phyloP scores from a whole-genome alignment of 116 monocot genomes.

The Trichopus zeylanicus region DNA sequence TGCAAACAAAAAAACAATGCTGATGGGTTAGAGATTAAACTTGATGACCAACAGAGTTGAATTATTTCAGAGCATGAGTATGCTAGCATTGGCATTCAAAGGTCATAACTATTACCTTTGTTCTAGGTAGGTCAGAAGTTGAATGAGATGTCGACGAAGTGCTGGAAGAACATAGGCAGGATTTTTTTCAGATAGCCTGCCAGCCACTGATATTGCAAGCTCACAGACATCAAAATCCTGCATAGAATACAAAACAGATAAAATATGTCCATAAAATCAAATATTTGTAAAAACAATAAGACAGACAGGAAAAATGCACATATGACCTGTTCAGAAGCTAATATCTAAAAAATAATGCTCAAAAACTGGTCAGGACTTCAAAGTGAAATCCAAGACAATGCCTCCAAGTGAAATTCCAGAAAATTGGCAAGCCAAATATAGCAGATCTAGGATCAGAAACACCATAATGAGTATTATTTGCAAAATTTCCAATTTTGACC shows the following conservation, averaged over 20 bases:
- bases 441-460: too few relatives aligned
- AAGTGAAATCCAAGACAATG: too few relatives aligned
- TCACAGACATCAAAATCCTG: conserved; percentile 81
- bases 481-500: too few relatives aligned
- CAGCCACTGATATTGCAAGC: conserved; percentile 72
- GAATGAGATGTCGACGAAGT: conserved; percentile 92
- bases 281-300: not conserved
- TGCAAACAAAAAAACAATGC: conserved; percentile 17
- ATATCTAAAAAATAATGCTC: too few relatives aligned
- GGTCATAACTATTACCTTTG: conserved; percentile 50
- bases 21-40: not conserved
- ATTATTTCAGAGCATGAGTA: not conserved
- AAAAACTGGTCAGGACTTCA: too few relatives aligned
- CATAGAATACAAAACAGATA: conserved; percentile 1
- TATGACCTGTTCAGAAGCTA: conserved; percentile 1
- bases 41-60: not conserved
- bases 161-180: conserved; percentile 97
- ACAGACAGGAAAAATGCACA: not conserved
- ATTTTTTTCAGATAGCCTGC: conserved; percentile 94
- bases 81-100: not conserved
- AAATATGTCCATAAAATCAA: not conserved
- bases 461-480: too few relatives aligned
- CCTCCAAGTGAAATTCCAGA: too few relatives aligned
- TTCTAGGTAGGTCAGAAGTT: conserved; percentile 78
- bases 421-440: too few relatives aligned